These are phyloP conservation scores for Russula sp. DNA, from an alignment of 768 basidiomycete genomes.

Conservation along the genomic window DNA sequence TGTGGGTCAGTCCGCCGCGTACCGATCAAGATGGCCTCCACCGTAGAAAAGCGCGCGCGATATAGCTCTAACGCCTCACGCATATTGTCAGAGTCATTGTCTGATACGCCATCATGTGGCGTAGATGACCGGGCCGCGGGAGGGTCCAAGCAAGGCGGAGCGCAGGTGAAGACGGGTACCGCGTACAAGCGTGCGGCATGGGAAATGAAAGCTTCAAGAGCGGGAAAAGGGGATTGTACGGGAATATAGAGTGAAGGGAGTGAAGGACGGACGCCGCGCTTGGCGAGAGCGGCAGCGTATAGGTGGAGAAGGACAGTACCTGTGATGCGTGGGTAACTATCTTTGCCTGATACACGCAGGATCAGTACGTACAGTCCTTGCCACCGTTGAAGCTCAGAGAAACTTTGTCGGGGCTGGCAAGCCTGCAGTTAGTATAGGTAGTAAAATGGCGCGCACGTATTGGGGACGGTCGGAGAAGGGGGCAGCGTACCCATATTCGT, in stretches of 20 bases:
- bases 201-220: constrained; percentile 79
- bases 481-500: constrained; percentile 70
- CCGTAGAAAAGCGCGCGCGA: constrained; percentile 56
- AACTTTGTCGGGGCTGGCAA: constrained; percentile 41
- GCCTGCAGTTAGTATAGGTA: constrained; percentile 8
- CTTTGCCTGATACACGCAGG: neutral
- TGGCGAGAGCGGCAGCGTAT: constrained; percentile 62
- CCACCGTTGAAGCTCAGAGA: constrained; percentile 98
- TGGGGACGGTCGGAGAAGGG: constrained; percentile 4
- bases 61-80: constrained; percentile 68
- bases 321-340: constrained; percentile 31
- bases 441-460: neutral
- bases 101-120: constrained; percentile 23
- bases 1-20: constrained; percentile 89
- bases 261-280: constrained; percentile 30
- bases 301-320: constrained; percentile 95
- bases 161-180: constrained; percentile 65
- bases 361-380: constrained; percentile 76
- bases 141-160: constrained; percentile 30
- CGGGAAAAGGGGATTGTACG: constrained; percentile 79
- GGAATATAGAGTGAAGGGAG: constrained; percentile 83
- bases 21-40: constrained; percentile 83
- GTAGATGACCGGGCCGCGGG: constrained; percentile 45
- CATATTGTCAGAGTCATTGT: constrained; percentile 68
- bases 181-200: constrained; percentile 55